Percentiles rank a stretch among this genome's conserved stretches.
These are phyloP conservation scores for Candida glaebosa DNA, from an alignment of 805 yeast genomes.

Conservation along the genomic window DNA sequence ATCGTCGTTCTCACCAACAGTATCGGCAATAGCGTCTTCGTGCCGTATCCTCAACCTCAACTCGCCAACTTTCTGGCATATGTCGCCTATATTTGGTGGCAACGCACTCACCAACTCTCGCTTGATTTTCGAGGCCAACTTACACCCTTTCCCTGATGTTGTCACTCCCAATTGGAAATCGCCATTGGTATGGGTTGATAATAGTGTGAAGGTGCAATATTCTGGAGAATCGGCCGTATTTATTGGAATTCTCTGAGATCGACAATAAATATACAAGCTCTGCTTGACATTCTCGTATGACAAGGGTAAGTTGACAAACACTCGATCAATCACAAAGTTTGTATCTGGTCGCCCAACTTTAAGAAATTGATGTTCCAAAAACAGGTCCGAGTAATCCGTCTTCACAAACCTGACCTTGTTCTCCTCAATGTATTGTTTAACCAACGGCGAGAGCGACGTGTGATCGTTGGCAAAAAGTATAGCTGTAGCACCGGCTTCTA, in stretches of 20 bases:
- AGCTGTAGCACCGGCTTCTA: slow-evolving; percentile 56
- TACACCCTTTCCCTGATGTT: slow-evolving; percentile 87
- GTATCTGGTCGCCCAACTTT: slow-evolving; percentile 61
- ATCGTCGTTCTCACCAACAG: slow-evolving; percentile 59
- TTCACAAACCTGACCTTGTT: slow-evolving; percentile 24
- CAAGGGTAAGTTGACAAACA: slow-evolving; percentile 55
- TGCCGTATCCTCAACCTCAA: slow-evolving; percentile 54
- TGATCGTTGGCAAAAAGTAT: slow-evolving; percentile 41
- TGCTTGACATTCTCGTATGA: slow-evolving; percentile 25
- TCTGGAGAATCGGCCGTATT: slow-evolving; percentile 74
- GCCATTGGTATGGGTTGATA: slow-evolving; percentile 70
- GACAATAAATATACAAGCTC: slow-evolving; percentile 50
- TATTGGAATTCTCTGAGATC: slow-evolving; percentile 68
- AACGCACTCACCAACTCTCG: slow-evolving; percentile 64
- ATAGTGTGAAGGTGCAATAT: slow-evolving; percentile 68
- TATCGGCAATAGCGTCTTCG: slow-evolving; percentile 42
- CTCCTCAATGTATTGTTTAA: slow-evolving; percentile 21
- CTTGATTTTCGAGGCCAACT: slow-evolving; percentile 74
- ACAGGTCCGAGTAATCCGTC: background rate
- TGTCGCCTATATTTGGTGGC: slow-evolving; percentile 67
- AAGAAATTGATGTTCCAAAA: slow-evolving; percentile 38
- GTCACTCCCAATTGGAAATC: slow-evolving; percentile 78
- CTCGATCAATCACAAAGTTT: slow-evolving; percentile 66
- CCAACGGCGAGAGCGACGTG: slow-evolving; percentile 18
- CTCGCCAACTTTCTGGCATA: slow-evolving; percentile 67